Conservation (phyloP, 2,329 filamentous ascomycete species). For the Fusarium mundagurra region DNA sequence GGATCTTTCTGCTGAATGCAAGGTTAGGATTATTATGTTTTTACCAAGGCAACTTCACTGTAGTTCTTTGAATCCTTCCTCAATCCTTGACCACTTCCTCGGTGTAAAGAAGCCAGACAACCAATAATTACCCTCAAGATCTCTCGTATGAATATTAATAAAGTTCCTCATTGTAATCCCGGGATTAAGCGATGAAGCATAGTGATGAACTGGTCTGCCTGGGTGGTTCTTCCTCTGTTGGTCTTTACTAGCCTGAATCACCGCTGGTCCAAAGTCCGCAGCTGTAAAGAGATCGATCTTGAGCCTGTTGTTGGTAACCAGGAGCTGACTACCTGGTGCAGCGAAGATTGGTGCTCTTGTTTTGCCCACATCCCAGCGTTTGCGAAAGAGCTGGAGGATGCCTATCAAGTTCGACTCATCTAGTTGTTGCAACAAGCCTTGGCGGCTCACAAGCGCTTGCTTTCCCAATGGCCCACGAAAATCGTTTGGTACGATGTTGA, state of each 20-base stretch:
- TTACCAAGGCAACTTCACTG: fast-evolving
- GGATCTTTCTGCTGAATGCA: fast-evolving
- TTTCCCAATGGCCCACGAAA: neutral
- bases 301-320: neutral
- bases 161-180: fast-evolving
- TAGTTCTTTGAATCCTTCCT: neutral
- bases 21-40: no score
- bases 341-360: neutral
- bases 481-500: fast-evolving
- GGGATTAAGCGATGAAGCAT: neutral
- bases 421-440: neutral
- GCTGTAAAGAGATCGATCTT: neutral
- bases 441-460: neutral
- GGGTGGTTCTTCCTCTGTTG: neutral
- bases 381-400: neutral
- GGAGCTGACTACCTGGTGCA: neutral
- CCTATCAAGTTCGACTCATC: neutral
- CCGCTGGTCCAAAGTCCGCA: neutral
- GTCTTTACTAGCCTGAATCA: no score
- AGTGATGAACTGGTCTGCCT: neutral
- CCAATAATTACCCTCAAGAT: fast-evolving
- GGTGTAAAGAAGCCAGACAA: neutral
- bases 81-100: neutral
- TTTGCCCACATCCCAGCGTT: neutral
- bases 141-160: neutral